These are phyloP conservation scores for Quillaja saponaria DNA, from an alignment of 306 rosid genomes.

Conservation along the genomic window DNA sequence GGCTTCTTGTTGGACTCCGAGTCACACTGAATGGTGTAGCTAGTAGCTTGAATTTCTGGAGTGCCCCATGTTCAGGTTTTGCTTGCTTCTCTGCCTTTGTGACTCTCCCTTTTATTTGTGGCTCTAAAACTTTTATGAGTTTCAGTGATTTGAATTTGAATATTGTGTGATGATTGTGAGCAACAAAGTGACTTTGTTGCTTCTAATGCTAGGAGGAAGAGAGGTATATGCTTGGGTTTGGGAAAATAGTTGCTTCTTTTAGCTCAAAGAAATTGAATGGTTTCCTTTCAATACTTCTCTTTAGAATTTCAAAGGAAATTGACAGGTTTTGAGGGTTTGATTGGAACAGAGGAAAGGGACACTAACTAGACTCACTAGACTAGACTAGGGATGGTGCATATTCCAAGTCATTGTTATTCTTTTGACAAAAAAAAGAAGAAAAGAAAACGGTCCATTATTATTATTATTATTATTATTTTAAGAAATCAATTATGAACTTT, in stretches of 20 bases:
- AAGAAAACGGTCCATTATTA: too few relatives aligned
- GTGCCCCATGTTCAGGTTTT: slow-evolving; percentile 49
- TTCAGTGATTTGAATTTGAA: slow-evolving; percentile 56
- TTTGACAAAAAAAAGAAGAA: not conserved
- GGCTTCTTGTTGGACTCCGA: slow-evolving; percentile 75
- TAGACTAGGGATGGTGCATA: slow-evolving; percentile 14
- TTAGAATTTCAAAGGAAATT: slow-evolving; percentile 16
- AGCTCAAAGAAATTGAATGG: slow-evolving; percentile 28
- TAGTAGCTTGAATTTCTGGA: slow-evolving; percentile 79
- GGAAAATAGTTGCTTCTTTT: slow-evolving; percentile 22
- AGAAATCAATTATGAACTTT: not conserved
- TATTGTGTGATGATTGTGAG: slow-evolving; percentile 33
- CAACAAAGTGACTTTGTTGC: slow-evolving; percentile 39
- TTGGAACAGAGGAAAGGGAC: slow-evolving; percentile 9
- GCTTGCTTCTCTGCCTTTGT: slow-evolving; percentile 16
- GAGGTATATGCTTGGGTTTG: slow-evolving; percentile 58
- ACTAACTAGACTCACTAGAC: too few relatives aligned
- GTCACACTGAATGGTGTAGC: slow-evolving; percentile 76
- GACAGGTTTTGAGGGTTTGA: slow-evolving; percentile 6
- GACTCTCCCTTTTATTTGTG: not conserved
- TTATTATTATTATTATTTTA: not conserved
- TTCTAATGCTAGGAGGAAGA: slow-evolving; percentile 40
- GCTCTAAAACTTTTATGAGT: slow-evolving; percentile 2
- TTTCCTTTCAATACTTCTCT: slow-evolving; percentile 25
- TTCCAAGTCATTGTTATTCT: slow-evolving; percentile 4